Base-by-base conservation (phyloP, 2,329 filamentous ascomycete species). In the Chaetomium globosum region DNA sequence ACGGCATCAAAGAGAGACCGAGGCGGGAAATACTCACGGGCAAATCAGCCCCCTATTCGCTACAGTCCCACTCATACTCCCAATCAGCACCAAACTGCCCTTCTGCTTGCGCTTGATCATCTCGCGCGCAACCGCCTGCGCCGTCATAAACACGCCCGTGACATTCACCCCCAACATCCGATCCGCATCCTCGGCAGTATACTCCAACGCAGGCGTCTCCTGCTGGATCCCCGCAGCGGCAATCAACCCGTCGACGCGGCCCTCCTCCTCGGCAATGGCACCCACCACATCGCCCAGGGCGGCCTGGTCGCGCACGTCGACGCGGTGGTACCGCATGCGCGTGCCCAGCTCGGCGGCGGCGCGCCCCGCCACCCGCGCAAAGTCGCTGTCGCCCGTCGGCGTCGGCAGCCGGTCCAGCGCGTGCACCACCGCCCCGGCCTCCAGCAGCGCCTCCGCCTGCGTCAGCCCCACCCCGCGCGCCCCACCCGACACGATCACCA, bases 151-250 rank as follows among this genome's bases (percentile, higher is more conserved):
- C 31, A 85, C 87, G 13, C 93, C 93, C n/a, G 88, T 95, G 71
- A 96, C 83, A 78, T 97, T 96, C 73, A 94, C 89, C 72, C 90
- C 85, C 77, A 96, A 83, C 81, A 96, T 91, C 77, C 87, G 85
- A 75, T 93, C 87, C 75, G 87, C 87, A 74, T 92, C 90, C 74
- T 89, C 83, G 26, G 90, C 86, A 28, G 86, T 84, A 74, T 96
- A 96, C 57, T 96, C 92, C 62, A 97, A 81, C 1, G 93, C 92
- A 0, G 91, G 79, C 0, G 87, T 92, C 78, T 96, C 92, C 77
- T 96, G 90, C 78, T 96, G 91, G 72, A 92, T 90, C 6, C 86
- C 86, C 0, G 86, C 86, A 1, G 85, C 85, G 2, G 86, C 85
- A 56, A 97, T 86, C 63, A 96, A 79, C 0, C 93, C 93, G 74